Percentiles rank a stretch among this genome's conserved stretches.
Evolutionary conservation across 805 yeast genomes (phyloP).

Genomic region (Jamesozyma spencerorum): DNA sequence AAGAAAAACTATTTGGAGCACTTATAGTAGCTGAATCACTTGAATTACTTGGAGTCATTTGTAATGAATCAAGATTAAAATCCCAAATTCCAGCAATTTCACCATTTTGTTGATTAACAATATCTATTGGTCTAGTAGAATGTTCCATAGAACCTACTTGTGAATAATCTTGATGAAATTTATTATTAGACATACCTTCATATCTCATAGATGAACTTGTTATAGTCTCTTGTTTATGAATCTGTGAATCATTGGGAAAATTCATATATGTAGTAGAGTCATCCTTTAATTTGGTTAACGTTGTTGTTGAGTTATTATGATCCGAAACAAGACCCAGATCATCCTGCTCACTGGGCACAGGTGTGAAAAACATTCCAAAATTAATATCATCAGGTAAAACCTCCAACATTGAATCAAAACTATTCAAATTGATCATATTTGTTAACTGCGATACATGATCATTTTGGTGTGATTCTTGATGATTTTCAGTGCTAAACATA

Average conservation of each 20-base stretch:
- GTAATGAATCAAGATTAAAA: slow-evolving; percentile 31
- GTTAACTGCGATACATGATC: not conserved
- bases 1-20: slow-evolving; percentile 29
- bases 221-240: not conserved
- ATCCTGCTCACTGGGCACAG: slow-evolving; percentile 3
- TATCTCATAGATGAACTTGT: not conserved
- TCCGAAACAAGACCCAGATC: slow-evolving; percentile 1
- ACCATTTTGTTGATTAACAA: slow-evolving; percentile 29
- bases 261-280: not conserved
- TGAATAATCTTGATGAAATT: not conserved
- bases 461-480: not conserved
- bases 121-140: slow-evolving; percentile 23
- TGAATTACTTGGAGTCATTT: slow-evolving; percentile 29
- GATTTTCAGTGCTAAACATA: no score
- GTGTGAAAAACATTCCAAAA: slow-evolving; percentile 8
- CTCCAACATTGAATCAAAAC: slow-evolving; percentile 31
- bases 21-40: slow-evolving; percentile 30
- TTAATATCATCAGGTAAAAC: slow-evolving; percentile 28
- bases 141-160: no score
- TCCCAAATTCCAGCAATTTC: slow-evolving; percentile 35
- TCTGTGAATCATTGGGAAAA: not conserved
- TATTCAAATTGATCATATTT: not conserved
- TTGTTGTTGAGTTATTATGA: not conserved
- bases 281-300: not conserved
- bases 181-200: slow-evolving; percentile 6